Conservation (phyloP, 495 filamentous ascomycete genomes). For the Aspergillus haitiensis region DNA sequence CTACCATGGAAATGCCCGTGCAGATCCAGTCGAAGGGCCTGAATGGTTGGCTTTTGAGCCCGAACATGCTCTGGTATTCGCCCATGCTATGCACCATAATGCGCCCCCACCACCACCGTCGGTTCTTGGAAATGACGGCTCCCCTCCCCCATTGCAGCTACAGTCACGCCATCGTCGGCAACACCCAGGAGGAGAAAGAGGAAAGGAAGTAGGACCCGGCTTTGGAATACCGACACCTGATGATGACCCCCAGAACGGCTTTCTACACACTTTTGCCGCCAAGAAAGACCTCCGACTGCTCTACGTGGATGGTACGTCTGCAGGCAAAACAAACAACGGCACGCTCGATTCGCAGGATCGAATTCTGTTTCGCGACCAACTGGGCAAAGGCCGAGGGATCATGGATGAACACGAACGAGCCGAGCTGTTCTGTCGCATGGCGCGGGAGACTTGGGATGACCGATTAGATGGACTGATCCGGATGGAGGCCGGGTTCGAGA, state of each 20-base stretch:
- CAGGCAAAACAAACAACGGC: conserved; percentile 56
- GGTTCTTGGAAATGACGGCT: background rate
- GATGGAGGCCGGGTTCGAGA: conserved; percentile 70
- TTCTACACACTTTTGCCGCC: conserved; percentile 54
- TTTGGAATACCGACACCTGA: background rate
- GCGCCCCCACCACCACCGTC: background rate
- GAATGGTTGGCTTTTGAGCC: conserved; percentile 74
- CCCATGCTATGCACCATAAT: conserved; percentile 22
- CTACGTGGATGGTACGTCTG: conserved; percentile 61
- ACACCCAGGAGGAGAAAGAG: conserved; percentile 10
- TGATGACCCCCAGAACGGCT: conserved; percentile 35
- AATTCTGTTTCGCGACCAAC: conserved; percentile 38
- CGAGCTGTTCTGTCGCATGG: conserved; percentile 49
- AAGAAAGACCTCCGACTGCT: conserved; percentile 52
- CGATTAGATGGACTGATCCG: conserved; percentile 61
- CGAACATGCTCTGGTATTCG: conserved; percentile 63
- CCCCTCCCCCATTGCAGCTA: no score
- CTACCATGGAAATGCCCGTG: conserved; percentile 56
- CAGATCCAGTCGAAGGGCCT: conserved; percentile 44
- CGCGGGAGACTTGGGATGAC: conserved; percentile 44
- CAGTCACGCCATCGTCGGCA: no score
- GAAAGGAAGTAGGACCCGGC: conserved; percentile 15
- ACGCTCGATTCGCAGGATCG: conserved; percentile 60
- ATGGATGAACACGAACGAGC: conserved; percentile 49
- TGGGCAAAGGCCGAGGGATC: conserved; percentile 8